phyloP scores from a whole-genome alignment of 1,284 basidiomycete genomes.

The Ganoderma leucocontextum region DNA sequence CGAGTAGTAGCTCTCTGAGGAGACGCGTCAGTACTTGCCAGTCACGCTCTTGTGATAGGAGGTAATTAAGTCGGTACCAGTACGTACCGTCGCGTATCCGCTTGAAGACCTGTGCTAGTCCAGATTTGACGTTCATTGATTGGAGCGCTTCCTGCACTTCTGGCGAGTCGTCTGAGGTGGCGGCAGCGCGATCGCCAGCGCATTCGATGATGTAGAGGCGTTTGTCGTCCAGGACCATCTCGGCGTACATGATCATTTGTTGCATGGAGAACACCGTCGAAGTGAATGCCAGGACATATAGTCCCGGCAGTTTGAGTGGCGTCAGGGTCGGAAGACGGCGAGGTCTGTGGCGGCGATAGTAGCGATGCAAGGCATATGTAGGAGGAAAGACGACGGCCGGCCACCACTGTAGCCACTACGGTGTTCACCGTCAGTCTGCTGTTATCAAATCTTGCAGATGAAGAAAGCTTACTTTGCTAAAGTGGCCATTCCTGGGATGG shows the following conservation, averaged over 20 bases:
- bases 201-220: background rate
- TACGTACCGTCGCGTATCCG: conserved; percentile 1
- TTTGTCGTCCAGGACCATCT: background rate
- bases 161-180: background rate
- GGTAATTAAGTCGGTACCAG: background rate
- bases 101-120: background rate
- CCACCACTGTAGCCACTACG: conserved; percentile 3
- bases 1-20: background rate
- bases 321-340: conserved; percentile 2
- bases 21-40: background rate
- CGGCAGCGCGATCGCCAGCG: background rate
- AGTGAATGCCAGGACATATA: conserved; percentile 2
- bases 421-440: background rate
- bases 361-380: conserved; percentile 10
- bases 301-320: conserved; percentile 2
- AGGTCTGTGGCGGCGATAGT: conserved; percentile 13
- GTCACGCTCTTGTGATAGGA: too few species aligned
- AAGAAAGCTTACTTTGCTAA: background rate
- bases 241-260: background rate
- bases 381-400: background rate
- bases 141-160: background rate
- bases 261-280: background rate
- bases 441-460: background rate
- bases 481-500: background rate
- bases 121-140: background rate